Percentiles rank a stretch among this genome's conserved stretches.
These are phyloP conservation scores for Ganoderma resinaceum DNA, from an alignment of 1,284 basidiomycete genomes.

Conservation along the genomic window DNA sequence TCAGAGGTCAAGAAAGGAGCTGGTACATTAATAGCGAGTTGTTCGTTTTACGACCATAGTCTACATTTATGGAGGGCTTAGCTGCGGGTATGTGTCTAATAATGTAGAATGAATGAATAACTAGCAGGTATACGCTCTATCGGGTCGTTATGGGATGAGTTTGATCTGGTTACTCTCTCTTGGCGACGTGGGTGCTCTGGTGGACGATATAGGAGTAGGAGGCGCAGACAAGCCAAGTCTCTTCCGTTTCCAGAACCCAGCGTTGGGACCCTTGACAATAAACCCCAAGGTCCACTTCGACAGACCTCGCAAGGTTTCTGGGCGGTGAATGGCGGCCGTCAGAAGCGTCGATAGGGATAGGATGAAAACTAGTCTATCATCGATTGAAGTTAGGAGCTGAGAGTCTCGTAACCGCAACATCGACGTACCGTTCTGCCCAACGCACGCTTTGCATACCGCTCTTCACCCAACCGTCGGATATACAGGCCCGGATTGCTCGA, in stretches of 20 bases:
- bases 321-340: conserved; percentile 65
- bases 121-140: conserved; percentile 3
- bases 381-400: conserved; percentile 32
- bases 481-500: conserved; percentile 64
- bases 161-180: neutral
- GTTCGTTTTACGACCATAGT: conserved; percentile 95
- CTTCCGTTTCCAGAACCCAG: conserved; percentile 56
- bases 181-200: conserved; percentile 19
- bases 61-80: conserved; percentile 84
- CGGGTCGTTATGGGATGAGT: neutral
- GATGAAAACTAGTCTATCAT: conserved; percentile 54
- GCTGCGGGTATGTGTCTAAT: conserved; percentile 9
- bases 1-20: conserved; percentile 38
- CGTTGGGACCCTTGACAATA: conserved; percentile 63
- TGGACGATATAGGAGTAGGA: conserved; percentile 27
- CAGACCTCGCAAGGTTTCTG: conserved; percentile 70
- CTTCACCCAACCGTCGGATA: conserved; percentile 61
- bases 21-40: conserved; percentile 78
- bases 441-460: conserved; percentile 48
- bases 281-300: conserved; percentile 74
- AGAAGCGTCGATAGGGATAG: conserved; percentile 70
- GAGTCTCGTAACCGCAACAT: conserved; percentile 18
- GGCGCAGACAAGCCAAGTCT: conserved; percentile 30
- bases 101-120: neutral
- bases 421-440: conserved; percentile 59